Evolutionary conservation across 2,329 filamentous ascomycete genomes (phyloP).

Genomic region (Chaetomiaceae sp.): DNA sequence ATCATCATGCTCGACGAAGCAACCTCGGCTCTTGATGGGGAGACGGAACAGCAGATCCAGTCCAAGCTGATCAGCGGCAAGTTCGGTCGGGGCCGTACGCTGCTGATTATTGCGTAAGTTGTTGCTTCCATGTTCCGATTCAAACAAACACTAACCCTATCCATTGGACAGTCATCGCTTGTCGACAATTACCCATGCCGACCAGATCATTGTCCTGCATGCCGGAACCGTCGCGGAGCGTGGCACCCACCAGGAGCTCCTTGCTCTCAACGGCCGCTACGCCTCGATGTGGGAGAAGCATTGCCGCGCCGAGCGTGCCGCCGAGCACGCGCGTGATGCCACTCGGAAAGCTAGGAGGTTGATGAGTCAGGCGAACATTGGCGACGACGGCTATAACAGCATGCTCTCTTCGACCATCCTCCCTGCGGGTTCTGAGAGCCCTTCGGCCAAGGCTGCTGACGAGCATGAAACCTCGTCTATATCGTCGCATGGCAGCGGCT

Average conservation of each 20-base stretch:
- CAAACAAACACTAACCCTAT: too few species aligned
- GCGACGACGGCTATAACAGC: conserved; percentile 42
- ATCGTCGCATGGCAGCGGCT: conserved; percentile 16
- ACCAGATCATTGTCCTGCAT: conserved; percentile 76
- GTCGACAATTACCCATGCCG: conserved; percentile 78
- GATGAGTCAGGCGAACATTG: conserved; percentile 47
- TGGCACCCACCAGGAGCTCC: conserved; percentile 73
- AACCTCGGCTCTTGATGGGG: conserved; percentile 63
- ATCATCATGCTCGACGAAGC: conserved; percentile 69
- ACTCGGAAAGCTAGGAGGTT: conserved; percentile 40
- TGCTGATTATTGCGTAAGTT: conserved; percentile 87
- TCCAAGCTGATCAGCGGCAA: conserved; percentile 60
- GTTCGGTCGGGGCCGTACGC: conserved; percentile 78
- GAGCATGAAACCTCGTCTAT: conserved; percentile 20
- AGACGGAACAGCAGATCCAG: conserved; percentile 56
- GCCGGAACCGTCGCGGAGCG: conserved; percentile 72
- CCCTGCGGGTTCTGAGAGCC: conserved; percentile 32
- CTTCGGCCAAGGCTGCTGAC: conserved; percentile 28
- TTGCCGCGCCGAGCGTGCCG: conserved; percentile 69
- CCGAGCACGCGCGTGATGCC: conserved; percentile 50
- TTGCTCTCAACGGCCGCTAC: conserved; percentile 68
- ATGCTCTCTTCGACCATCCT: conserved; percentile 43
- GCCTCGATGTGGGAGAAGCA: conserved; percentile 87
- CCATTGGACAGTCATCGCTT: conserved; percentile 74
- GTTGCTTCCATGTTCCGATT: not conserved